Conservation (phyloP, 225 moss, liverwort and hornwort genomes). For the Physcomitrellopsis africana region DNA sequence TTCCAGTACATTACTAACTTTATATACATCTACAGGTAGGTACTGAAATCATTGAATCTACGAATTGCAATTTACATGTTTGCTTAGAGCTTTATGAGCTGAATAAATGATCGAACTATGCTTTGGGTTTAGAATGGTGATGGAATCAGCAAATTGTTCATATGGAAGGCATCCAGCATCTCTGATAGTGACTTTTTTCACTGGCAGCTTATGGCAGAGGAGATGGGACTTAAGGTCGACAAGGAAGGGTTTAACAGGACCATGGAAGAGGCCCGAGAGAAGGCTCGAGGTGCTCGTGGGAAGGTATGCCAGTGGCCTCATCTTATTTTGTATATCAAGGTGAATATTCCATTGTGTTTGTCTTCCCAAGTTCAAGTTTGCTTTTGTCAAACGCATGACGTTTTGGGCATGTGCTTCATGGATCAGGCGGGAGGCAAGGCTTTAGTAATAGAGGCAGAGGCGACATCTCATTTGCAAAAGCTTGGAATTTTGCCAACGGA, state of each 20-base stretch:
- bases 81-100: neutral
- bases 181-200: slow-evolving; percentile 15
- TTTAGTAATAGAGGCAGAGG: slow-evolving; percentile 68
- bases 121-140: neutral
- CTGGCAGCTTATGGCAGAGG: slow-evolving; percentile 70
- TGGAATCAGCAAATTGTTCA: neutral
- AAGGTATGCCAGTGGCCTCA: slow-evolving; percentile 32
- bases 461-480: slow-evolving; percentile 60
- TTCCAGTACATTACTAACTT: no score
- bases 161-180: slow-evolving; percentile 1
- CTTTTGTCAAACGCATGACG: slow-evolving; percentile 23
- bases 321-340: slow-evolving; percentile 18
- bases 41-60: neutral
- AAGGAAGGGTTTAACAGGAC: slow-evolving; percentile 53
- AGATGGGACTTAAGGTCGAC: slow-evolving; percentile 68
- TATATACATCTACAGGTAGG: no score
- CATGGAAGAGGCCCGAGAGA: slow-evolving; percentile 68
- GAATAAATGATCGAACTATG: neutral
- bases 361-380: neutral
- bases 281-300: slow-evolving; percentile 69
- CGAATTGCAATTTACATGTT: neutral
- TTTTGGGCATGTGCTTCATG: slow-evolving; percentile 12
- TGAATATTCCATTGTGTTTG: neutral
- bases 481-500: slow-evolving; percentile 58
- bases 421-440: slow-evolving; percentile 57